phyloP scores from a whole-genome alignment of 2,329 filamentous ascomycete genomes.

The Sporothrix brasiliensis region DNA sequence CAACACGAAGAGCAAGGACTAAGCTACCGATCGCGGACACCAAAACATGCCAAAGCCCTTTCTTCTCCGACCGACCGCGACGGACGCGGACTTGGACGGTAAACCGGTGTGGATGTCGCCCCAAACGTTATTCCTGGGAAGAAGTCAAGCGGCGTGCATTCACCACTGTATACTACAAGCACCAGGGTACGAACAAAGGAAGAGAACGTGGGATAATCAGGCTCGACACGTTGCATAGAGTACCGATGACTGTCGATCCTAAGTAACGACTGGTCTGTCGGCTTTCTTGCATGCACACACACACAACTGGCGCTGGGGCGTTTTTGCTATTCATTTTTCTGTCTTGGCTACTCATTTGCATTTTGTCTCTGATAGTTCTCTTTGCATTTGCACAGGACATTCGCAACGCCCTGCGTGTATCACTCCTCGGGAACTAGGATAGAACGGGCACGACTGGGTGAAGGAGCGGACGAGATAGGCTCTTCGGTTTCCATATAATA shows the following conservation, averaged over 20 bases:
- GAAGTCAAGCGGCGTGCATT: not conserved
- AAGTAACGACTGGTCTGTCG: no score
- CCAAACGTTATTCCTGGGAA: no score
- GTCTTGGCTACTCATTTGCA: not conserved
- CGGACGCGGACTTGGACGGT: not conserved
- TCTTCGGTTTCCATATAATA: not conserved
- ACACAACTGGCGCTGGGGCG: constrained; percentile 30
- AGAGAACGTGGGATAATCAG: not conserved
- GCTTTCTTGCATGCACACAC: not conserved
- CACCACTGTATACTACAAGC: not conserved
- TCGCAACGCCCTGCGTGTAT: constrained; percentile 2
- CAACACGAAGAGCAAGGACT: constrained; percentile 79
- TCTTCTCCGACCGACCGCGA: not conserved
- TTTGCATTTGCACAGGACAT: no score
- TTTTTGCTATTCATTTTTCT: constrained; percentile 1
- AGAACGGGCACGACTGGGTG: not conserved
- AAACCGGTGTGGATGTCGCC: no score
- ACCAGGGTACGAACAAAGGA: not conserved
- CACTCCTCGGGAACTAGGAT: constrained; percentile 3
- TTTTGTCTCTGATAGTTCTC: not conserved
- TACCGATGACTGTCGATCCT: no score
- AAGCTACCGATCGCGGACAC: constrained; percentile 36
- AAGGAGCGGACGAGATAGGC: not conserved
- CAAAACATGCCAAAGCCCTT: no score
- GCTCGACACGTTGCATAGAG: not conserved